These are phyloP conservation scores for Aureobasidium pullulans DNA, from an alignment of 2,329 filamentous ascomycete genomes.

Conservation along the genomic window DNA sequence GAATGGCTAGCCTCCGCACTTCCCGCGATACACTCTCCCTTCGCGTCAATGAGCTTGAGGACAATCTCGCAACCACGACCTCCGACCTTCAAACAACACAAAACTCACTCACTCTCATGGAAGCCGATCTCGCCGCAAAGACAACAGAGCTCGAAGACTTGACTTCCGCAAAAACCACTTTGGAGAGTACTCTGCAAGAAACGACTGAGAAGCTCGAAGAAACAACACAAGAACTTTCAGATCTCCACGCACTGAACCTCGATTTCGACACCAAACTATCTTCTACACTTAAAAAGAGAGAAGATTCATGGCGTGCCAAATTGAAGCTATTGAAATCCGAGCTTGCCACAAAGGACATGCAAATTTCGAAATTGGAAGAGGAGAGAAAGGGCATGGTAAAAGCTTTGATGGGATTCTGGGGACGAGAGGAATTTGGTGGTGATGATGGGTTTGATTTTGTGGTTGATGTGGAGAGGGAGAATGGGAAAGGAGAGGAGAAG, in stretches of 20 bases:
- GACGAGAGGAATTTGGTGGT: slow-evolving; percentile 43
- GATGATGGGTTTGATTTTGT: not conserved
- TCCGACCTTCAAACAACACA: not conserved
- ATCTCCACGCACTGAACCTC: slow-evolving; percentile 15
- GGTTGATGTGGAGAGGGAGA: not conserved
- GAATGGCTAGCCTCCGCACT: slow-evolving; percentile 3
- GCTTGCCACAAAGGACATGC: not conserved
- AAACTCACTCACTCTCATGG: slow-evolving; percentile 16
- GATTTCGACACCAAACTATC: slow-evolving; percentile 5
- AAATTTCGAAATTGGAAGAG: slow-evolving; percentile 18
- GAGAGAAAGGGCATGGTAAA: slow-evolving; percentile 28
- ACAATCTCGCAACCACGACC: slow-evolving; percentile 15
- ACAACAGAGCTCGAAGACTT: not conserved
- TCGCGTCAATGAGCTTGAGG: slow-evolving; percentile 17
- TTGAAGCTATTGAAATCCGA: not conserved
- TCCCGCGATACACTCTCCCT: not conserved
- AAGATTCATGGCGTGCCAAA: slow-evolving; percentile 3
- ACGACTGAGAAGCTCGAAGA: not conserved
- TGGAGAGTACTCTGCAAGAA: no score
- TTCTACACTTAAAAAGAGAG: not conserved
- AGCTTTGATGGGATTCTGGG: slow-evolving; percentile 75
- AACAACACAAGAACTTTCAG: slow-evolving; percentile 17
- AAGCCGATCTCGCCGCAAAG: slow-evolving; percentile 17
- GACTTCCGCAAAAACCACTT: not conserved
- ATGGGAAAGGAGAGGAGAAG: slow-evolving; percentile 10